Evolutionary conservation across 306 rosid genomes (phyloP).

Genomic region (Canavalia gladiata): DNA sequence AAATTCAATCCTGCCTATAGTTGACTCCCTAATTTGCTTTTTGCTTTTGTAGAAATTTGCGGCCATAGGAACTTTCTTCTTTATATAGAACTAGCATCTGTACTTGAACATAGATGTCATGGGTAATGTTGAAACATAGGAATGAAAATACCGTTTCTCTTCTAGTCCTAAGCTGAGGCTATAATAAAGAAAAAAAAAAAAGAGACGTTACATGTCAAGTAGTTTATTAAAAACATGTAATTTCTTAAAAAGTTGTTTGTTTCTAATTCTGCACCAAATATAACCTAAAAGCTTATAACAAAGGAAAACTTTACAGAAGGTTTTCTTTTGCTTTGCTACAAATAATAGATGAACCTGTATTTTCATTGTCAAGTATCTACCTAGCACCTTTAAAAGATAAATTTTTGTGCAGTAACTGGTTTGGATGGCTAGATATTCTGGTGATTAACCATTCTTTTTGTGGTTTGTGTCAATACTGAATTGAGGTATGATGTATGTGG

Average conservation of each 20-base stretch:
- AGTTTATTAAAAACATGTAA: neutral
- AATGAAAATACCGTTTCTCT: constrained; percentile 26
- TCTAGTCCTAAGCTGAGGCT: neutral
- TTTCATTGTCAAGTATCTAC: constrained; percentile 6
- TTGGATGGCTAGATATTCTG: constrained; percentile 28
- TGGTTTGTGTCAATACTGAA: neutral
- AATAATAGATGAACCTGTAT: neutral
- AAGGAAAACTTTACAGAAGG: neutral
- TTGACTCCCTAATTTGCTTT: constrained; percentile 23
- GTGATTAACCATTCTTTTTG: constrained; percentile 7
- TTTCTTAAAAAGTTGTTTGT: neutral
- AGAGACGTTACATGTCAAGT: constrained; percentile 1
- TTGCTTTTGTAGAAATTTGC: constrained; percentile 16
- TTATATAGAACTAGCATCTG: neutral
- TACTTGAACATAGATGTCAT: neutral
- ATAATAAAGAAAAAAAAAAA: neutral
- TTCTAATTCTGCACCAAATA: neutral
- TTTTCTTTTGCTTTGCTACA: neutral
- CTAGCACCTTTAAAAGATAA: neutral
- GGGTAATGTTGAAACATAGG: neutral
- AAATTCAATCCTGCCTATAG: neutral
- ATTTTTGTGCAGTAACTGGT: neutral
- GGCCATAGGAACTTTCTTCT: neutral
- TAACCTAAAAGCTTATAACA: neutral
- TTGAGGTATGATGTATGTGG: too few species aligned